phyloP scores from a whole-genome alignment of 1,139 yeast species.

The Blastobotrys arbuscula region DNA sequence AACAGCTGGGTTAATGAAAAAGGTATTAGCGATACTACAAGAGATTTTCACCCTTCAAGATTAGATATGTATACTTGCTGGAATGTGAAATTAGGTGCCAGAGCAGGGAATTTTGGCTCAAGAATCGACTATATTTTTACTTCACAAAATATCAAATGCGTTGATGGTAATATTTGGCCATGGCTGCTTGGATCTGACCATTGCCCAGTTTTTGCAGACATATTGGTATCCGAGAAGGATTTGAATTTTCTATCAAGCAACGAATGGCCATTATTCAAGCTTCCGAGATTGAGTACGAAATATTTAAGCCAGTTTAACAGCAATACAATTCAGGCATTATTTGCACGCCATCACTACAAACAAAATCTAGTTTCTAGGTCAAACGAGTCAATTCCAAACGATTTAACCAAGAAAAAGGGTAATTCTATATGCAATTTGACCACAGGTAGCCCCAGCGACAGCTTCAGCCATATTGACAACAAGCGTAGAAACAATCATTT shows the following conservation, averaged over 20 bases:
- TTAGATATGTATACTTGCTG: slow-evolving; percentile 82
- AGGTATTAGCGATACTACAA: slow-evolving; percentile 55
- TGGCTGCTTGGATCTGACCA: slow-evolving; percentile 83
- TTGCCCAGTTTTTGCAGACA: slow-evolving; percentile 81
- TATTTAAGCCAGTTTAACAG: slow-evolving; percentile 4
- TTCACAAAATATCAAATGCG: slow-evolving; percentile 39
- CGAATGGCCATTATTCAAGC: too few species aligned
- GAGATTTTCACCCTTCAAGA: slow-evolving; percentile 52
- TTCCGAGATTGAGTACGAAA: slow-evolving; percentile 7
- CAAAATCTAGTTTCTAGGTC: too few species aligned
- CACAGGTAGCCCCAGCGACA: too few species aligned
- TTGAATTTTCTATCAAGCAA: not conserved
- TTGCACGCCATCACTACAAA: not conserved
- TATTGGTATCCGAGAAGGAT: slow-evolving; percentile 27
- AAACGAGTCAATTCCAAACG: too few species aligned
- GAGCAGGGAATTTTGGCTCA: slow-evolving; percentile 83
- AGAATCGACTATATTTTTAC: slow-evolving; percentile 73
- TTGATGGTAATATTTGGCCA: slow-evolving; percentile 61
- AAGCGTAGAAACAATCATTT: too few species aligned
- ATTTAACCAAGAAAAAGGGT: too few species aligned
- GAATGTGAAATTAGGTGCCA: slow-evolving; percentile 74
- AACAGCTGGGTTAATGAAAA: slow-evolving; percentile 26
- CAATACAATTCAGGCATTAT: slow-evolving; percentile 3
- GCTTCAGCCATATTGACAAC: too few species aligned
- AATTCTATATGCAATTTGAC: too few species aligned